phyloP scores from a whole-genome alignment of 1,284 basidiomycete species.

The Mycena sp. region DNA sequence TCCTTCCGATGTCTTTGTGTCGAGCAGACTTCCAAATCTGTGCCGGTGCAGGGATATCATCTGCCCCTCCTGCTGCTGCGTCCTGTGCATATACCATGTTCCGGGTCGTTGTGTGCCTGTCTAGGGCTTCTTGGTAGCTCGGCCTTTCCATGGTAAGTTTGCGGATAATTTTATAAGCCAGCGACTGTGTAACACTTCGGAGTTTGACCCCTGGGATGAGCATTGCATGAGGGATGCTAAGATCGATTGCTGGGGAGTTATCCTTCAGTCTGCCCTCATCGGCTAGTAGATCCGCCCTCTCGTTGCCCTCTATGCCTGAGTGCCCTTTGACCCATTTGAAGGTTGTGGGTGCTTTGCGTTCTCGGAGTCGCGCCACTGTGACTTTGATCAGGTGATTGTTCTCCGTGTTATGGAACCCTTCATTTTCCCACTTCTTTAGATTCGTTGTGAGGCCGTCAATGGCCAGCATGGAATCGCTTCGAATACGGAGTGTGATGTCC shows the following conservation, averaged over 20 bases:
- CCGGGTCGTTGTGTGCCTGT: too few species aligned
- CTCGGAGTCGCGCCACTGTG: conserved; percentile 7
- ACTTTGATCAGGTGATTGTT: conserved; percentile 16
- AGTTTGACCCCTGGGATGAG: too few species aligned
- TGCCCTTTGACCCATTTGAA: conserved; percentile 22
- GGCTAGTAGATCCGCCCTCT: conserved; percentile 14
- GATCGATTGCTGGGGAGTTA: too few species aligned
- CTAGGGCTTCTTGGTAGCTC: too few species aligned
- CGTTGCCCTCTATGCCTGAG: conserved; percentile 14
- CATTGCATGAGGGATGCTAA: too few species aligned
- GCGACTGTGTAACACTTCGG: too few species aligned
- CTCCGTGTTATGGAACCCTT: conserved; percentile 16
- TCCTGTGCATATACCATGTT: too few species aligned
- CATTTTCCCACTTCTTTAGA: conserved; percentile 27
- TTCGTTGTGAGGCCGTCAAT: conserved; percentile 30
- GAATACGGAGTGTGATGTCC: conserved; percentile 1
- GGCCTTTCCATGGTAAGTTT: too few species aligned
- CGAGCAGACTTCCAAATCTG: neutral
- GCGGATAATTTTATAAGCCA: too few species aligned
- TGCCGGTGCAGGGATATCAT: neutral
- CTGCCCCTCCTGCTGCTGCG: neutral
- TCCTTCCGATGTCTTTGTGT: neutral
- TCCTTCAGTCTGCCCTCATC: conserved; percentile 23
- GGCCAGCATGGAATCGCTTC: conserved; percentile 15
- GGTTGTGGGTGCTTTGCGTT: conserved; percentile 13